These are phyloP conservation scores for Endotrypanum monterogeii DNA, from an alignment of 208 protist genomes.

Conservation along the genomic window DNA sequence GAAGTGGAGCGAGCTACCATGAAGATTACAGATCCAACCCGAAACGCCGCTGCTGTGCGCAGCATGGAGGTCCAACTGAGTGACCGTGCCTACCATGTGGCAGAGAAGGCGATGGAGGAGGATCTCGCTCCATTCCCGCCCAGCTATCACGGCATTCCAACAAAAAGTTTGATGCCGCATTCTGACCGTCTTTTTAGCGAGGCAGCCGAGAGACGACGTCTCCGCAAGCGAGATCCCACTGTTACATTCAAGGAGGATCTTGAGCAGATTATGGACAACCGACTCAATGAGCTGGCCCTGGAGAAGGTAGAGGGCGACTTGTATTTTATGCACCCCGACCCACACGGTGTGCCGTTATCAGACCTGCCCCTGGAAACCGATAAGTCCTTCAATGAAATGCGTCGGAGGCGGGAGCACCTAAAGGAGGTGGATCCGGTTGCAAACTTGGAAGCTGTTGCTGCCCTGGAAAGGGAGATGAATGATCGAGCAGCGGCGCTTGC, in stretches of 20 bases:
- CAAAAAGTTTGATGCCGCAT: slow-evolving; percentile 55
- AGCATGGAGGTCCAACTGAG: slow-evolving; percentile 61
- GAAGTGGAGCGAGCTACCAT: slow-evolving; percentile 64
- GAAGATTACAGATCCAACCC: slow-evolving; percentile 39
- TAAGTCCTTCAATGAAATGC: slow-evolving; percentile 48
- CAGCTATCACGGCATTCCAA: slow-evolving; percentile 55
- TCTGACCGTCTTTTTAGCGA: slow-evolving; percentile 65
- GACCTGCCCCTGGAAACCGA: slow-evolving; percentile 51
- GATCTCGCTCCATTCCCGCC: slow-evolving; percentile 59
- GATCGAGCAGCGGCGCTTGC: slow-evolving; percentile 45
- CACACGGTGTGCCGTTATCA: slow-evolving; percentile 35
- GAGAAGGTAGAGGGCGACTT: slow-evolving; percentile 72
- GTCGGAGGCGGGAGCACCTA: slow-evolving; percentile 46
- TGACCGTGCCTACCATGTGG: slow-evolving; percentile 67
- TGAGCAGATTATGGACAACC: slow-evolving; percentile 59
- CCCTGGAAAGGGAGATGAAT: slow-evolving; percentile 68
- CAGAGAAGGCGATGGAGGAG: slow-evolving; percentile 51
- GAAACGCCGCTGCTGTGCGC: slow-evolving; percentile 40
- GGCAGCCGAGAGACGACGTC: slow-evolving; percentile 49
- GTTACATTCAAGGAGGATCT: slow-evolving; percentile 51
- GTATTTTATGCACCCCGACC: slow-evolving; percentile 70
- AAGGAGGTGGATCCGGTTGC: slow-evolving; percentile 44
- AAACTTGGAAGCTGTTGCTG: slow-evolving; percentile 53
- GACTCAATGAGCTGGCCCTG: slow-evolving; percentile 59
- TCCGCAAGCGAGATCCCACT: slow-evolving; percentile 32